phyloP scores from a whole-genome alignment of 495 filamentous ascomycete genomes.

The Podospora bellae-mahoneyi region DNA sequence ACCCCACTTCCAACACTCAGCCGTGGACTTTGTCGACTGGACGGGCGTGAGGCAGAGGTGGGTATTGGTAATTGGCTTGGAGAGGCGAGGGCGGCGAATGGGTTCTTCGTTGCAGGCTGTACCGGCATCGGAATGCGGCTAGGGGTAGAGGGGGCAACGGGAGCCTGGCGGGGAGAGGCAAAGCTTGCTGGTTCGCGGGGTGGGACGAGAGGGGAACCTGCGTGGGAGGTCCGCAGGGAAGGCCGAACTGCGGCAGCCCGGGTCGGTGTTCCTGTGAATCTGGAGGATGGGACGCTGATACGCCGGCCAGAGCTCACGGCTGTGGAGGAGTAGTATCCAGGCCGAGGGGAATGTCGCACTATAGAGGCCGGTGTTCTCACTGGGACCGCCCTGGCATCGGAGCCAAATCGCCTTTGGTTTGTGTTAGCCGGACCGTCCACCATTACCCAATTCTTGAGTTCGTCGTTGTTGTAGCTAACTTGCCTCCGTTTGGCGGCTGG shows the following conservation, averaged over 20 bases:
- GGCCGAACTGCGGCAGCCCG: slow-evolving; percentile 26
- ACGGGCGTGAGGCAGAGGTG: slow-evolving; percentile 22
- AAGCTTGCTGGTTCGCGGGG: slow-evolving; percentile 50
- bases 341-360: slow-evolving; percentile 16
- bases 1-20: slow-evolving; percentile 9
- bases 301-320: slow-evolving; percentile 29
- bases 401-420: slow-evolving; percentile 19
- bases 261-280: slow-evolving; percentile 30
- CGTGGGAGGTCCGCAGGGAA: slow-evolving; percentile 42
- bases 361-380: slow-evolving; percentile 14
- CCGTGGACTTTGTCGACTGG: slow-evolving; percentile 8
- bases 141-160: slow-evolving; percentile 22
- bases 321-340: slow-evolving; percentile 24
- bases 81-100: slow-evolving; percentile 13
- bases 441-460: slow-evolving; percentile 71
- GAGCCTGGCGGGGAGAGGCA: slow-evolving; percentile 45
- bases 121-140: slow-evolving; percentile 41
- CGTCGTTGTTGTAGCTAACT: slow-evolving; percentile 49
- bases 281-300: slow-evolving; percentile 39
- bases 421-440: slow-evolving; percentile 47
- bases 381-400: slow-evolving; percentile 5
- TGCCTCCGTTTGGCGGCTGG: slow-evolving; percentile 53
- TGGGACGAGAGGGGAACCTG: slow-evolving; percentile 42
- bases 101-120: slow-evolving; percentile 1
- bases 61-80: background rate